These are phyloP conservation scores for Tylopilus rubrobrunneus DNA, from an alignment of 768 basidiomycete genomes.

Conservation along the genomic window DNA sequence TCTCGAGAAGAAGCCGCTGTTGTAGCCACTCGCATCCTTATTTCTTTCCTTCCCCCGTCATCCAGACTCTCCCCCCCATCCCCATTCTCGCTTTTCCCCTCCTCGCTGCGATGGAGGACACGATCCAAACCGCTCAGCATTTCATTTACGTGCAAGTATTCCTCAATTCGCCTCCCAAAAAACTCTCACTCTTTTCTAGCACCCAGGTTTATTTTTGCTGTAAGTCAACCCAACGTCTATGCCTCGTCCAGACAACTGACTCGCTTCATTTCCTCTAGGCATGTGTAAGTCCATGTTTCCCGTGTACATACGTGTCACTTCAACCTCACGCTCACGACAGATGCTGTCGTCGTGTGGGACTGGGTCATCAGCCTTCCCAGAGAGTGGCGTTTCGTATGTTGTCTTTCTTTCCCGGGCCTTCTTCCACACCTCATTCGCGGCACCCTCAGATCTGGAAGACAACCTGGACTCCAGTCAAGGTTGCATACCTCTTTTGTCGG, in stretches of 20 bases:
- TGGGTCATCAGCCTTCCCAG: conserved; percentile 76
- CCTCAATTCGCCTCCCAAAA: not conserved
- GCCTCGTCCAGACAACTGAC: conserved; percentile 24
- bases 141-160: conserved; percentile 67
- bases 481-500: conserved; percentile 84
- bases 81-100: conserved; percentile 14
- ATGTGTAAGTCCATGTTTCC: conserved; percentile 53
- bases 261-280: conserved; percentile 42
- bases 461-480: conserved; percentile 79
- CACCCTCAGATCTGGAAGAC: conserved; percentile 70
- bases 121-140: conserved; percentile 58
- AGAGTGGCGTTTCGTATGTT: conserved; percentile 71
- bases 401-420: not conserved
- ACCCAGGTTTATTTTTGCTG: conserved; percentile 83
- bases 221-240: conserved; percentile 39
- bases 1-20: conserved; percentile 25
- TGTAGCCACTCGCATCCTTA: conserved; percentile 22
- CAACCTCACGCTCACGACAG: conserved; percentile 33
- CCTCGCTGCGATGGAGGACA: conserved; percentile 37
- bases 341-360: conserved; percentile 82
- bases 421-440: not conserved
- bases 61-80: conserved; percentile 7
- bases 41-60: conserved; percentile 24
- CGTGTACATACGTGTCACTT: conserved; percentile 17
- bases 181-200: conserved; percentile 25